Conservation (phyloP, 2,329 filamentous ascomycete genomes). For the Pseudogymnoascus pannorum region DNA sequence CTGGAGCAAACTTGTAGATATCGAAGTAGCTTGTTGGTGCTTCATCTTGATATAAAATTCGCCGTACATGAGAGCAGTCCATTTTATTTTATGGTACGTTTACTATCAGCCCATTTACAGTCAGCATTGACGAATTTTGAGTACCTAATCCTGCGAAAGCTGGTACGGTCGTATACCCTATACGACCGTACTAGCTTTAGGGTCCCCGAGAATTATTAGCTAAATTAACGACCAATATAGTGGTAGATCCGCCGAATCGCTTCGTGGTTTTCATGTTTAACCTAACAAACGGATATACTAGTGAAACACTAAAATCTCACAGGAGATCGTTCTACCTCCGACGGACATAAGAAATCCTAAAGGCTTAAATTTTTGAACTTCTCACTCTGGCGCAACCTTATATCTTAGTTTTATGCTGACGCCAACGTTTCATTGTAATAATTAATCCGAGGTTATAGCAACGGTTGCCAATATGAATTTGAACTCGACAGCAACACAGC, state of each 20-base stretch:
- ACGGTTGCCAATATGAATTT: neutral
- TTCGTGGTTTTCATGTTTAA: neutral
- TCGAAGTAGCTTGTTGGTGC: neutral
- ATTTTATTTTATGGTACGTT: neutral
- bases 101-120: neutral
- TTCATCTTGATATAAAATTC: neutral
- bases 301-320: neutral
- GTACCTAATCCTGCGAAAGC: no score
- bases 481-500: neutral
- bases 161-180: no score
- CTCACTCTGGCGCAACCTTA: neutral
- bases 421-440: neutral
- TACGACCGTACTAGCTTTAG: no score
- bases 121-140: no score
- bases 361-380: neutral
- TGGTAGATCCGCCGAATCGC: neutral
- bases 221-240: no score
- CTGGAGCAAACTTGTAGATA: neutral
- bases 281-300: neutral
- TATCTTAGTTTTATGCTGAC: neutral
- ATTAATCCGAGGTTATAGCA: neutral
- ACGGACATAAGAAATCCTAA: neutral
- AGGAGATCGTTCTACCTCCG: no score
- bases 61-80: no score
- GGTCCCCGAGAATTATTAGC: no score